Evolutionary conservation across 257 asterid genomes (phyloP).

Genomic region (Salvia rosmarinus): DNA sequence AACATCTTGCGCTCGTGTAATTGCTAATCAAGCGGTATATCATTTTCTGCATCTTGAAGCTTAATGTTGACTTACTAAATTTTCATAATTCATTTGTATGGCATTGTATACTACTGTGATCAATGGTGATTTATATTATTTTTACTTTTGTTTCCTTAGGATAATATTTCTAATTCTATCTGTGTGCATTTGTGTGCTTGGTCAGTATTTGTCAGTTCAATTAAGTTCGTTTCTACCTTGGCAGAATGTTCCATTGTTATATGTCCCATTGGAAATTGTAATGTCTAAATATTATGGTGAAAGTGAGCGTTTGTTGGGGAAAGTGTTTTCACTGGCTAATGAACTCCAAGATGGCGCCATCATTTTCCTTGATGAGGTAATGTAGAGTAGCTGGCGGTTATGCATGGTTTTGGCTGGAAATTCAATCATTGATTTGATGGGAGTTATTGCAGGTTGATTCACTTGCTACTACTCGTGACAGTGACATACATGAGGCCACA

Average conservation of each 20-base stretch:
- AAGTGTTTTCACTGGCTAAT: constrained; percentile 90
- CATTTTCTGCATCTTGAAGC: constrained; percentile 32
- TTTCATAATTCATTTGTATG: constrained; percentile 1
- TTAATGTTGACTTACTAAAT: constrained; percentile 15
- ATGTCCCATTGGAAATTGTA: constrained; percentile 90
- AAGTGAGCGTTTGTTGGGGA: constrained; percentile 90
- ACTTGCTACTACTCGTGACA: constrained; percentile 89
- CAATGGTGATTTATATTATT: not conserved
- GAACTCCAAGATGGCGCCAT: constrained; percentile 83
- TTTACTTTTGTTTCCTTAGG: not conserved
- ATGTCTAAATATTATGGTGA: constrained; percentile 95
- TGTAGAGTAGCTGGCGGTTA: constrained; percentile 19
- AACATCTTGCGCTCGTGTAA: constrained; percentile 98
- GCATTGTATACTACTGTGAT: not conserved
- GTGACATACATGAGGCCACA: constrained; percentile 94
- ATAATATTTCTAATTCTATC: constrained; percentile 8
- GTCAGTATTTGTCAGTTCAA: constrained; percentile 26
- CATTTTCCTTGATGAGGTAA: constrained; percentile 92
- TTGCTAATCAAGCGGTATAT: constrained; percentile 88
- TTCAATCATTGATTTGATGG: constrained; percentile 19
- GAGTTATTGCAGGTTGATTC: constrained; percentile 76
- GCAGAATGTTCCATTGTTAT: constrained; percentile 86
- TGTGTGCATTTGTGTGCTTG: constrained; percentile 24
- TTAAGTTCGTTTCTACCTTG: constrained; percentile 27
- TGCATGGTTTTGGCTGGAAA: constrained; percentile 19